Evolutionary conservation across 257 asterid species (phyloP).

Genomic region (Apocynum venetum): DNA sequence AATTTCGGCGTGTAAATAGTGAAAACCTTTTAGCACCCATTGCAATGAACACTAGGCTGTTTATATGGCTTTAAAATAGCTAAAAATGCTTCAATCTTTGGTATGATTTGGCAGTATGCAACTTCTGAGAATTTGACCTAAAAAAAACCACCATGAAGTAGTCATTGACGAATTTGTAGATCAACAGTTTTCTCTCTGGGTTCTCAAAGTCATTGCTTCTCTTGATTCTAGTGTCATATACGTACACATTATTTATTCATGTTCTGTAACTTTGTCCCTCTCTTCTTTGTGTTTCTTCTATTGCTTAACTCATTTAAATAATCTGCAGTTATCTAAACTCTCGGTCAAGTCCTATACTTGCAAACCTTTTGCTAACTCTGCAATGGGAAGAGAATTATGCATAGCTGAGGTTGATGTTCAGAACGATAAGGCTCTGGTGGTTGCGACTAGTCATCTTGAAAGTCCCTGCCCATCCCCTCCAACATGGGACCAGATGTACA

Average conservation of each 20-base stretch:
- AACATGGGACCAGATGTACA: slow-evolving; percentile 89
- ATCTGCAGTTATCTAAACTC: slow-evolving; percentile 65
- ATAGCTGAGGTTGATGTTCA: slow-evolving; percentile 56
- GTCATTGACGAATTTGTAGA: background rate
- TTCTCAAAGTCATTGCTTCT: background rate
- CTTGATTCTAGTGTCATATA: background rate
- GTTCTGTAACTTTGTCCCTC: background rate
- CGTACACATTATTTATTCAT: background rate
- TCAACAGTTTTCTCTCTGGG: background rate
- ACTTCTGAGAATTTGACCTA: background rate
- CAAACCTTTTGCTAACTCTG: slow-evolving; percentile 63
- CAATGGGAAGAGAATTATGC: slow-evolving; percentile 79
- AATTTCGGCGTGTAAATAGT: background rate
- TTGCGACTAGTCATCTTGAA: slow-evolving; percentile 92
- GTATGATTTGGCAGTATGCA: background rate
- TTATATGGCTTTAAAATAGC: background rate
- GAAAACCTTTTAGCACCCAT: background rate
- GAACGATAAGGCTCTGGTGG: slow-evolving; percentile 40
- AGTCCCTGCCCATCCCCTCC: slow-evolving; percentile 94
- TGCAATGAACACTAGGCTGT: background rate
- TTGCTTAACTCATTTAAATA: background rate
- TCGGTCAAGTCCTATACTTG: slow-evolving; percentile 62
- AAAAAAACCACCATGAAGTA: background rate
- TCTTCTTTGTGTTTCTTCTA: background rate
- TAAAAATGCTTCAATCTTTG: background rate